Base-by-base conservation (phyloP, 2,329 filamentous ascomycete species). In the Bretziella fagacearum region DNA sequence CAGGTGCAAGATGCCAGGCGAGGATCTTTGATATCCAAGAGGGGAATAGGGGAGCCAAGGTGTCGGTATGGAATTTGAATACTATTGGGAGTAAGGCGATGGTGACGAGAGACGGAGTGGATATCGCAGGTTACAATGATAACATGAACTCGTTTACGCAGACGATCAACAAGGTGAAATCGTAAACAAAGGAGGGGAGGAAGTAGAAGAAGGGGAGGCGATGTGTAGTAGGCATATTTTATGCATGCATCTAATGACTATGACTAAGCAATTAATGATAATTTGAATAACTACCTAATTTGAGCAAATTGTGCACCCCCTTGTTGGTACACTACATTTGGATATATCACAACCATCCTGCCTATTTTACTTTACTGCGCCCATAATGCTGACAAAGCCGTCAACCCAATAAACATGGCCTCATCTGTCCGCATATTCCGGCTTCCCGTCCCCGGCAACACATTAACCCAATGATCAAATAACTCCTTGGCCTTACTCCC, bases 391-490 rank as follows among this genome's bases (percentile, higher is more conserved):
- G 77, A 72, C 57, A 91, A 57, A 2, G 75, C 74, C 56, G 79
- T 79, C 58, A 93, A 60, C 0, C 78, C 83, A 57, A 91, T 74
- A 64, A 81, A 83, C 15, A 93, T 63, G 1, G 84, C 84, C 63
- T 93, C 85, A 55, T 93, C 84, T 0, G 84, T 91, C 52, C 82
- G 67, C 52, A 93, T 89, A 1, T 79, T 85, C 55, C 84, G 69
- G 58, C 82, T 89, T 1, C 84, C 84, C 60, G 93, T 85, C 1
- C 77, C 75, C 3, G 84, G 82, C 53, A 86, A 68, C 37, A 91
- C 69, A 59, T 93, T 84, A 15, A 93, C 69, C 84, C 84, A 93
- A 54, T 79, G 70, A 60, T 93, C 85, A 58, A 93, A 93, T 44
- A 89, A 59, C 53, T 84, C 75, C 53, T 68, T 73, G 6, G 78